Percentiles rank a stretch among this genome's conserved stretches.
These are phyloP conservation scores for Rosa rugosa DNA, from an alignment of 306 rosid genomes.

Conservation along the genomic window DNA sequence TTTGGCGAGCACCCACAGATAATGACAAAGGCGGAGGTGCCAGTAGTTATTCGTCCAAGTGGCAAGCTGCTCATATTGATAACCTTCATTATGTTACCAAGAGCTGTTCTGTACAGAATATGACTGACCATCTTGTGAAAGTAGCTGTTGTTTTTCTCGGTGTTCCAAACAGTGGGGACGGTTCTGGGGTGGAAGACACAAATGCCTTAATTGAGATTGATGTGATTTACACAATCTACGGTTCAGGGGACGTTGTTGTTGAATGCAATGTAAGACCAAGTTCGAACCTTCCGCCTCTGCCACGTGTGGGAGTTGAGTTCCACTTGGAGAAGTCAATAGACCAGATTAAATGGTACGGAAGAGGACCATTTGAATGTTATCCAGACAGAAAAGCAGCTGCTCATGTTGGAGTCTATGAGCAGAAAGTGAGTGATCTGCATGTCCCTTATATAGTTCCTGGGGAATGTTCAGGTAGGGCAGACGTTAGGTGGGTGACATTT, in stretches of 20 bases:
- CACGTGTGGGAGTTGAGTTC: slow-evolving; percentile 82
- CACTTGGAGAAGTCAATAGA: slow-evolving; percentile 67
- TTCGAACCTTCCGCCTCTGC: slow-evolving; percentile 83
- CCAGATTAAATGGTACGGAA: slow-evolving; percentile 76
- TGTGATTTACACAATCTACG: slow-evolving; percentile 52
- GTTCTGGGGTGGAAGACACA: slow-evolving; percentile 30
- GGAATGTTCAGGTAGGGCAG: slow-evolving; percentile 89
- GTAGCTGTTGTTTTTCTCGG: slow-evolving; percentile 53
- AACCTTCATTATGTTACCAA: slow-evolving; percentile 56
- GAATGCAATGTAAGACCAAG: slow-evolving; percentile 65
- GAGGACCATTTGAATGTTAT: slow-evolving; percentile 94
- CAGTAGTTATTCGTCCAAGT: slow-evolving; percentile 60
- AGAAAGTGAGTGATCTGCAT: slow-evolving; percentile 67
- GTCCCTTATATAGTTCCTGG: slow-evolving; percentile 91
- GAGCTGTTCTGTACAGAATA: slow-evolving; percentile 50
- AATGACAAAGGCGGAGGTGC: slow-evolving; percentile 84
- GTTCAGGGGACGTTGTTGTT: slow-evolving; percentile 79
- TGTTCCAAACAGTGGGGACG: slow-evolving; percentile 40
- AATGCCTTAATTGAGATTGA: slow-evolving; percentile 50
- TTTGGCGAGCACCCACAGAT: slow-evolving; percentile 93
- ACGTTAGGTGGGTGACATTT: slow-evolving; percentile 89
- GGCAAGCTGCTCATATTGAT: slow-evolving; percentile 79
- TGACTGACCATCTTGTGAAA: slow-evolving; percentile 39
- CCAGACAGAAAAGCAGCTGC: slow-evolving; percentile 96
- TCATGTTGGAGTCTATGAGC: slow-evolving; percentile 64